A percentile compares a stretch with the other conserved stretches of the same genome.
Evolutionary conservation across 192 early-diverging fungal species (phyloP).

Genomic region (Coemansia sp.): DNA sequence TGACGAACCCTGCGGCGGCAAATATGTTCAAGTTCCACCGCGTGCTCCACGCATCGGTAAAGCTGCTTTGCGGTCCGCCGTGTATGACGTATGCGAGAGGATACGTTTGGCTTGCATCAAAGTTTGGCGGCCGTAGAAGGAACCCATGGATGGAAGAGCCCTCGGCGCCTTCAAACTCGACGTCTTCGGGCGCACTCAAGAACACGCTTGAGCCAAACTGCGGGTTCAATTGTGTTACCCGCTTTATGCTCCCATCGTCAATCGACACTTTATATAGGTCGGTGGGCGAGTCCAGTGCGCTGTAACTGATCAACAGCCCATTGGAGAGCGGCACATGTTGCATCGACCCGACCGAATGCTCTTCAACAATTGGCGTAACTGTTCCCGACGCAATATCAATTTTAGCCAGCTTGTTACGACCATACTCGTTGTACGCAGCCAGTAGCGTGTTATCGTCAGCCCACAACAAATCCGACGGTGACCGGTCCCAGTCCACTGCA

Average conservation of each 20-base stretch:
- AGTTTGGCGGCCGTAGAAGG: constrained; percentile 49
- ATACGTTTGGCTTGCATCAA: constrained; percentile 57
- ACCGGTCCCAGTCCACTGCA: constrained; percentile 63
- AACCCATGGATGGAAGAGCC: constrained; percentile 50
- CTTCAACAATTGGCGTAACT: constrained; percentile 49
- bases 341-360: constrained; percentile 53
- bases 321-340: constrained; percentile 34
- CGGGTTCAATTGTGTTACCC: constrained; percentile 49
- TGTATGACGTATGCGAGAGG: constrained; percentile 81
- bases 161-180: constrained; percentile 63
- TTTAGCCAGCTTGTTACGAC: constrained; percentile 61
- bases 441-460: constrained; percentile 54
- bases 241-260: constrained; percentile 26
- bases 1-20: constrained; percentile 68
- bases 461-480: constrained; percentile 57
- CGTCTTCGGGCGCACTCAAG: constrained; percentile 59
- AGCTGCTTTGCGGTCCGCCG: constrained; percentile 74
- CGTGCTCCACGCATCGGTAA: constrained; percentile 53
- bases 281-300: constrained; percentile 56
- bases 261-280: constrained; percentile 52
- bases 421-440: constrained; percentile 66
- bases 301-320: constrained; percentile 53
- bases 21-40: constrained; percentile 78
- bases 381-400: constrained; percentile 55
- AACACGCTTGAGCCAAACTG: constrained; percentile 30